These are phyloP conservation scores for Salmacisia buchloeana DNA, from an alignment of 1,284 basidiomycete genomes.

Conservation along the genomic window DNA sequence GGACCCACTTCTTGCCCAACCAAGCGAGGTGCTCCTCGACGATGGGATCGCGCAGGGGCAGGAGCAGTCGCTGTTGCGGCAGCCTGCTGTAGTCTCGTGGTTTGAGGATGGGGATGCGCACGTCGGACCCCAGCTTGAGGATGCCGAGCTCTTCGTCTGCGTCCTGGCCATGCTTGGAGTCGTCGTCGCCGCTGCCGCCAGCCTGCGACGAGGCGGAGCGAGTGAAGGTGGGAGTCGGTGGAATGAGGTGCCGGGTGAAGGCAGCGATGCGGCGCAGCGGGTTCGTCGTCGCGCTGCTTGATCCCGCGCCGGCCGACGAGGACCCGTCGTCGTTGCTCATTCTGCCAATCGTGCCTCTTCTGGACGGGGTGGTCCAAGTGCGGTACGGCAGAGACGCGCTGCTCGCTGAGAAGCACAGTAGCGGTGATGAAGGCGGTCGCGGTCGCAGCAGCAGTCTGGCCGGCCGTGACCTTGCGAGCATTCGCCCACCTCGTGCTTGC, in stretches of 20 bases:
- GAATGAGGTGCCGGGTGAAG: slow-evolving; percentile 12
- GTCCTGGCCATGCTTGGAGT: not conserved
- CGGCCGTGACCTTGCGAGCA: not conserved
- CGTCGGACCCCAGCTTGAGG: slow-evolving; percentile 41
- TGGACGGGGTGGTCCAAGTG: too few relatives aligned
- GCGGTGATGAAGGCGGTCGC: not conserved
- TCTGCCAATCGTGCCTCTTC: too few relatives aligned
- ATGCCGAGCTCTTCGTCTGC: slow-evolving; percentile 25
- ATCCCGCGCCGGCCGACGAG: not conserved
- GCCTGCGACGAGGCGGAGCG: too few relatives aligned
- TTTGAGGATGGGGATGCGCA: slow-evolving; percentile 39
- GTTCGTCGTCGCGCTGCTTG: not conserved
- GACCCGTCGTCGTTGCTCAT: not conserved
- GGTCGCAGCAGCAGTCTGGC: not conserved
- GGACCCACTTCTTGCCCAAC: slow-evolving; percentile 47
- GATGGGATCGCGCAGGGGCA: slow-evolving; percentile 43
- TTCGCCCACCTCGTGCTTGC: too few relatives aligned
- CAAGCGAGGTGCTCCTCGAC: slow-evolving; percentile 48
- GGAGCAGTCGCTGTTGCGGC: slow-evolving; percentile 36
- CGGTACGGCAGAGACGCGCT: not conserved
- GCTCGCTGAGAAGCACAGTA: not conserved
- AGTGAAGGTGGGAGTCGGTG: slow-evolving; percentile 10
- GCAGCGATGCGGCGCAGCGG: slow-evolving; percentile 9
- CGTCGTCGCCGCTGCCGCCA: too few relatives aligned
- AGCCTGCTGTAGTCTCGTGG: slow-evolving; percentile 34